A percentile compares a stretch with the other conserved stretches of the same genome.
Conservation (phyloP, 768 basidiomycete species). For the Macrocybe gigantea region DNA sequence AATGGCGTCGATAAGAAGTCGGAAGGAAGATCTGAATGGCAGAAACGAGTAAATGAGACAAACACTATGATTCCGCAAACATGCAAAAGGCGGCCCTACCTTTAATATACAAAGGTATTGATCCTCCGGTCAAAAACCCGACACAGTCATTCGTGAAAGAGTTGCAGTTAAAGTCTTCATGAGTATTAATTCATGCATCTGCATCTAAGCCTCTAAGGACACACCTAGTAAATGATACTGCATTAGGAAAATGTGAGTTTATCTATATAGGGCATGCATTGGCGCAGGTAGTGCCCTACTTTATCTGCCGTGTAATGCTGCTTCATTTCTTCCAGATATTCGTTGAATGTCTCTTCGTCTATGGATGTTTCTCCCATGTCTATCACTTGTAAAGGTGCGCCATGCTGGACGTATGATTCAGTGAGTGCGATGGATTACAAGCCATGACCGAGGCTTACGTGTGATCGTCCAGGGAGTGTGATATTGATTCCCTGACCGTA, state of each 20-base stretch:
- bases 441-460: constrained; percentile 44
- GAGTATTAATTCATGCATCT: no score
- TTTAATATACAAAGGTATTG: constrained; percentile 78
- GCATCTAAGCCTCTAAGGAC: background rate
- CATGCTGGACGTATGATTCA: constrained; percentile 45
- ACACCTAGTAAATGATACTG: constrained; percentile 85
- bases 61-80: background rate
- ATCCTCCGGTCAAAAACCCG: constrained; percentile 80
- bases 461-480: constrained; percentile 72
- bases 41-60: background rate
- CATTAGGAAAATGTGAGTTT: background rate
- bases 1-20: constrained; percentile 41
- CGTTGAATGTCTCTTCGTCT: constrained; percentile 80
- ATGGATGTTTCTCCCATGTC: constrained; percentile 77
- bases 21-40: background rate
- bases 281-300: constrained; percentile 33
- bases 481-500: constrained; percentile 84
- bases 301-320: constrained; percentile 87
- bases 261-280: no score
- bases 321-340: constrained; percentile 73
- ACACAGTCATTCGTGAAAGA: constrained; percentile 87
- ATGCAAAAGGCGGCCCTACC: constrained; percentile 33
- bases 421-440: background rate
- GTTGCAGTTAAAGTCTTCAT: constrained; percentile 88
- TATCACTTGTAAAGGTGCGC: constrained; percentile 60